Evolutionary conservation across 306 rosid species (phyloP).

Genomic region (Clitoria ternatea): DNA sequence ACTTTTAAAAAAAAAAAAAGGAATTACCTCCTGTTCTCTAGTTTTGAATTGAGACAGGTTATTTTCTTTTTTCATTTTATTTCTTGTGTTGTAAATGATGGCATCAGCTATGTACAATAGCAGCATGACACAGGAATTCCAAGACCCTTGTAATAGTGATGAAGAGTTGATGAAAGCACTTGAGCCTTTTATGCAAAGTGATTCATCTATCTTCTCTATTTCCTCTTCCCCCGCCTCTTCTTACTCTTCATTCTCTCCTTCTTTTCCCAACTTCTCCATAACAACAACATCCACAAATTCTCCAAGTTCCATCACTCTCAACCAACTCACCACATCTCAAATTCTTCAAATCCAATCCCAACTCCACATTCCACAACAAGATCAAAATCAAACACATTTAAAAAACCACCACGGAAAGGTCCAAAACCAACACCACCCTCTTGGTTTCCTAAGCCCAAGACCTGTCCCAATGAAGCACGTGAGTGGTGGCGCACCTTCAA

Average conservation of each 20-base stretch:
- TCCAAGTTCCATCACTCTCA: constrained; percentile 47
- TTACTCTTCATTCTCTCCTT: constrained; percentile 1
- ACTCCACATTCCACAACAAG: constrained; percentile 23
- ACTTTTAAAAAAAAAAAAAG: neutral
- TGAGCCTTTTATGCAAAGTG: constrained; percentile 57
- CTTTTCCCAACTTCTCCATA: constrained; percentile 28
- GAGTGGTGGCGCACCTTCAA: constrained; percentile 30
- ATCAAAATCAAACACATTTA: no score
- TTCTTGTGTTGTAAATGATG: constrained; percentile 22
- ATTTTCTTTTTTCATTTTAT: neutral
- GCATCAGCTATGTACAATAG: constrained; percentile 40
- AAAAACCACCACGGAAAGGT: no score
- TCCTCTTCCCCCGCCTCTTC: constrained; percentile 19
- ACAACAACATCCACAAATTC: constrained; percentile 16
- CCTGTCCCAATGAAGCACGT: constrained; percentile 54
- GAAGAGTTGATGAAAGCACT: constrained; percentile 63
- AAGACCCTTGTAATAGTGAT: constrained; percentile 40
- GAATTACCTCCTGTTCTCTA: constrained; percentile 1
- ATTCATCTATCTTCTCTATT: constrained; percentile 27
- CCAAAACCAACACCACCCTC: no score
- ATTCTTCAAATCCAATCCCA: constrained; percentile 66
- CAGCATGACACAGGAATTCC: constrained; percentile 22
- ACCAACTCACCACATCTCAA: constrained; percentile 60
- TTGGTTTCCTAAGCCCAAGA: constrained; percentile 41
- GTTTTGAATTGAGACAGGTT: constrained; percentile 19